A percentile compares a stretch with the other conserved stretches of the same genome.
phyloP scores from a whole-genome alignment of 2,329 filamentous ascomycete species.

The Cercospora sp. region DNA sequence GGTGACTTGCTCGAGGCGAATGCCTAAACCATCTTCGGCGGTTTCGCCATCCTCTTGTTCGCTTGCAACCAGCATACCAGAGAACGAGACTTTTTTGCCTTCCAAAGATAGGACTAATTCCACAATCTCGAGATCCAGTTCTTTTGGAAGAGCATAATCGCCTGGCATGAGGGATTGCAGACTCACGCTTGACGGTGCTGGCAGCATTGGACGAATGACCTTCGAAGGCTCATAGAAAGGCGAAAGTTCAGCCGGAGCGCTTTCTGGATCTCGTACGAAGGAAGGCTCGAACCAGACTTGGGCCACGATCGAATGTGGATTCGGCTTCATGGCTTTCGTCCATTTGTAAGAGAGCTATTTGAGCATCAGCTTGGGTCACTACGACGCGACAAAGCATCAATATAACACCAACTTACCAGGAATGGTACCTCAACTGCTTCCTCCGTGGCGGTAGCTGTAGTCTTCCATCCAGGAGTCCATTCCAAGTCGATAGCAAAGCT shows the following conservation, averaged over 20 bases:
- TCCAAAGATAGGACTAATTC: neutral
- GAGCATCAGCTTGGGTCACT: neutral
- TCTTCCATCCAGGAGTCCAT: neutral
- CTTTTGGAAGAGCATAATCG: neutral
- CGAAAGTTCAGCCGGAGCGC: neutral
- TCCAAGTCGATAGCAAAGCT: neutral
- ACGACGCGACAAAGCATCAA: neutral
- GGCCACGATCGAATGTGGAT: neutral
- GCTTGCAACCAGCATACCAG: neutral
- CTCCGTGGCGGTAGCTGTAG: neutral
- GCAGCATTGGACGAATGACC: neutral
- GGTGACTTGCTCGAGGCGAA: slow-evolving; percentile 4
- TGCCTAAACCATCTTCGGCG: neutral
- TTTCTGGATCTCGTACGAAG: neutral
- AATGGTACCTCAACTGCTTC: neutral
- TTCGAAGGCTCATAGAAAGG: neutral
- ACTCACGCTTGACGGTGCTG: neutral
- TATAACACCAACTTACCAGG: neutral
- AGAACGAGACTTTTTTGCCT: neutral
- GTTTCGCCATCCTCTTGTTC: neutral
- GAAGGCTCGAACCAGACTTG: neutral
- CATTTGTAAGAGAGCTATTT: neutral
- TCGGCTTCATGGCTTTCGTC: neutral
- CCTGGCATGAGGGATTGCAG: neutral
- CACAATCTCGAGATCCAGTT: neutral